Conservation (phyloP, 2,329 filamentous ascomycete species). For the Diplodia sapinea region DNA sequence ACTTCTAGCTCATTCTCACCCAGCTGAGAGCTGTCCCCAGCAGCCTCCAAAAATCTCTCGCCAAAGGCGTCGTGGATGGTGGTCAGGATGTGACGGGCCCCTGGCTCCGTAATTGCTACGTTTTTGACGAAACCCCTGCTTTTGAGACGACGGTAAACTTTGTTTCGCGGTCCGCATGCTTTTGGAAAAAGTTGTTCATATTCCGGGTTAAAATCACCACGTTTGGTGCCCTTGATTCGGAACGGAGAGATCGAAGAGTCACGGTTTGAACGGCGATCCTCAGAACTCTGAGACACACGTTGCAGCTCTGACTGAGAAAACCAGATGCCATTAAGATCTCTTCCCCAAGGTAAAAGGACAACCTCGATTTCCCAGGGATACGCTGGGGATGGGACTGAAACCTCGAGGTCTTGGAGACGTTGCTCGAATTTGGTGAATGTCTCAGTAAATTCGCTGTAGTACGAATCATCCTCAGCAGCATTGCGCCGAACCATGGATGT, state of each 20-base stretch:
- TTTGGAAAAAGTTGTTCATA: slow-evolving; percentile 66
- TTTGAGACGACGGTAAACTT: slow-evolving; percentile 72
- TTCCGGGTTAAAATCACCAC: slow-evolving; percentile 52
- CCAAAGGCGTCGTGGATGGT: slow-evolving; percentile 69
- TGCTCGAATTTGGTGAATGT: slow-evolving; percentile 56
- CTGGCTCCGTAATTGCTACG: slow-evolving; percentile 65
- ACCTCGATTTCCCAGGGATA: slow-evolving; percentile 78
- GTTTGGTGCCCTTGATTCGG: slow-evolving; percentile 36
- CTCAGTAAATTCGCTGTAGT: slow-evolving; percentile 37
- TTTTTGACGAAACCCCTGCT: slow-evolving; percentile 74
- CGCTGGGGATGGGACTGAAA: slow-evolving; percentile 64
- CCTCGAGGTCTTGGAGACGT: slow-evolving; percentile 61
- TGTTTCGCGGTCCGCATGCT: slow-evolving; percentile 67
- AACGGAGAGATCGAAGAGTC: slow-evolving; percentile 33
- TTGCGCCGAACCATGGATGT: slow-evolving; percentile 39
- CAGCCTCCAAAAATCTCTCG: slow-evolving; percentile 30
- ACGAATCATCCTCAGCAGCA: slow-evolving; percentile 45
- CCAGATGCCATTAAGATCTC: slow-evolving; percentile 61
- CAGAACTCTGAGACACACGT: slow-evolving; percentile 47
- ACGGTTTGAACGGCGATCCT: slow-evolving; percentile 51
- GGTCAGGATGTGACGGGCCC: slow-evolving; percentile 70
- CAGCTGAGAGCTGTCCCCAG: not conserved
- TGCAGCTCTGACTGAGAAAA: slow-evolving; percentile 51
- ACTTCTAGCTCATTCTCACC: slow-evolving; percentile 36
- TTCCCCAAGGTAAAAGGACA: slow-evolving; percentile 73